Evolutionary conservation across 441 rosid genomes (phyloP), one percentile per base, ranked within the genome.

Genomic region (Gossypium trilobum): DNA sequence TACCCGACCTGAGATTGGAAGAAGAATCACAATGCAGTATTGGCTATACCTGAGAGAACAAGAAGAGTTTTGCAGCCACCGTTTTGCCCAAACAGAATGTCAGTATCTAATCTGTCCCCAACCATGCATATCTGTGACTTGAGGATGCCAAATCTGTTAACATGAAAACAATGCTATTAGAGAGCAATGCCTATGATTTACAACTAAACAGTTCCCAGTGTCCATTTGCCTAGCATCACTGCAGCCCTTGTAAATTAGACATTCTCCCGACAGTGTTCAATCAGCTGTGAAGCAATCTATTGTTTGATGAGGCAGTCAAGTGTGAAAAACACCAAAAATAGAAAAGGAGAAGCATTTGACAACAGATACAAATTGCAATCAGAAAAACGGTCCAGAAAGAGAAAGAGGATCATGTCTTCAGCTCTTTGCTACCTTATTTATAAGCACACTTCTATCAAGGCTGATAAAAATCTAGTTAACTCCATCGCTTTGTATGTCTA

Each of bases 41-140:
- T 4, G 55, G 9, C 0, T 36, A 77, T 80, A 87, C 94, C 91
- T 2, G 94, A 89, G 73, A 87, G 91, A 79, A 87, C 91, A 4
- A 89, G 88, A 29, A 89, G 91, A 57, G 94, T 87, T 77, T 84
- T 89, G 82, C 91, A 89, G 55, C 90, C 90, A 20, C 90, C 94
- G 60, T 89, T 89, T 69, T 89, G 91, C 33, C 91, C 90, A 3
- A 89, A 89, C 54, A 89, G 85, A 62, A 87, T 87, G 71, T 89
- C 91, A 9, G 94, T 89, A 55, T 89, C 94, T 80, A 89, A 68
- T 81, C 94, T 85, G 82, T 89, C 91, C 50, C 94, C 94, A 1
- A 89, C 94, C 94, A 89, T 89, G 84, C 94, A 89, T 82, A 89
- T 89, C 74, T 89, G 91, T 3, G 94, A 89, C 81, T 87, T 89